Percentiles rank a stretch among this genome's conserved stretches.
phyloP scores from a whole-genome alignment of 1,139 yeast genomes.

The Candida glucosophila region DNA sequence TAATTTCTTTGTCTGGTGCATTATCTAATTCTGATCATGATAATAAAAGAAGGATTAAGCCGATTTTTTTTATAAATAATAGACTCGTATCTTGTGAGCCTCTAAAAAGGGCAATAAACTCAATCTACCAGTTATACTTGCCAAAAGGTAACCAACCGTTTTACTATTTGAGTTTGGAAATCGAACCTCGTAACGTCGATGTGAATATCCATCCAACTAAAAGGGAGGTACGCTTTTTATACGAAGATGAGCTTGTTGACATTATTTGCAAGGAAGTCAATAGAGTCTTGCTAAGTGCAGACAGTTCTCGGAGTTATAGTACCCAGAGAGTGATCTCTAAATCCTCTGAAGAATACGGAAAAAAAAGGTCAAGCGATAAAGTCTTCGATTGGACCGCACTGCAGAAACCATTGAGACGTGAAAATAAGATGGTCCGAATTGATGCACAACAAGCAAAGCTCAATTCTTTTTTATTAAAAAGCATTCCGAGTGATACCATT shows the following conservation, averaged over 20 bases:
- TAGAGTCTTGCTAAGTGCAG: constrained; percentile 45
- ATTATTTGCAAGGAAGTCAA: constrained; percentile 44
- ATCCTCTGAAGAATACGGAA: no score
- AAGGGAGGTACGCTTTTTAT: constrained; percentile 77
- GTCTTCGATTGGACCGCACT: no score
- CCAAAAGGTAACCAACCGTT: constrained; percentile 82
- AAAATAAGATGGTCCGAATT: constrained; percentile 63
- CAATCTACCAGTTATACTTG: constrained; percentile 56
- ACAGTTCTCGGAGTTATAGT: constrained; percentile 60
- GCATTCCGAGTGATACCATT: background rate
- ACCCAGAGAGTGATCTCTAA: constrained; percentile 48
- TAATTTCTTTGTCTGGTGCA: constrained; percentile 45
- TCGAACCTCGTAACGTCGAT: constrained; percentile 67
- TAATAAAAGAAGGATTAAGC: constrained; percentile 57
- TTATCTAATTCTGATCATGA: constrained; percentile 66
- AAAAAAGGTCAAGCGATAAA: no score
- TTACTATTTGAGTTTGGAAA: constrained; percentile 58
- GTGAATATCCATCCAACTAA: constrained; percentile 97
- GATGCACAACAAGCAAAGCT: constrained; percentile 62
- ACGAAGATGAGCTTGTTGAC: constrained; percentile 82
- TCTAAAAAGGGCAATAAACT: constrained; percentile 55
- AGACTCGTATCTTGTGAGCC: constrained; percentile 82
- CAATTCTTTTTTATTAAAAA: constrained; percentile 27
- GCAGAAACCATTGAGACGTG: no score
- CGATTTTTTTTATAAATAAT: constrained; percentile 77